Conservation (phyloP, 2,329 filamentous ascomycete genomes). For the Paecilomyces formosus region DNA sequence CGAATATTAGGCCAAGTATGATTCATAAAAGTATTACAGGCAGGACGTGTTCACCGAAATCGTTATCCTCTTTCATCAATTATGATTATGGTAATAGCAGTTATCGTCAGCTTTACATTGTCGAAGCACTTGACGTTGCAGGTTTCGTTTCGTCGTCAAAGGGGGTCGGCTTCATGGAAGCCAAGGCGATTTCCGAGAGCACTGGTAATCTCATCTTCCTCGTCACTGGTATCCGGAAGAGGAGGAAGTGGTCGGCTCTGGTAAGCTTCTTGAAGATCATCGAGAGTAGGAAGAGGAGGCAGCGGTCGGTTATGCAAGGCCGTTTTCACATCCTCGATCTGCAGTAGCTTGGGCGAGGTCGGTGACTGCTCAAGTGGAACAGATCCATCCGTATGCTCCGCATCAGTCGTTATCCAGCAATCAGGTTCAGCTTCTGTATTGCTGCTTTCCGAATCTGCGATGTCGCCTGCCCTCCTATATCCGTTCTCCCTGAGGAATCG, state of each 20-base stretch:
- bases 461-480: not conserved
- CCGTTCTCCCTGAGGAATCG: not conserved
- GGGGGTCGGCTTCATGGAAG: not conserved
- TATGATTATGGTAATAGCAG: not conserved
- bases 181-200: not conserved
- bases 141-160: not conserved
- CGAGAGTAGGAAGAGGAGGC: not conserved
- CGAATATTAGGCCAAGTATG: not conserved
- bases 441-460: not conserved
- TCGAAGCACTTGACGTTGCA: not conserved
- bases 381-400: not conserved
- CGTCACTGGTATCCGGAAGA: not conserved
- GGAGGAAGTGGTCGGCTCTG: not conserved
- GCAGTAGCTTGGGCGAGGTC: not conserved
- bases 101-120: not conserved
- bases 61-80: no score
- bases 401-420: not conserved
- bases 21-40: not conserved
- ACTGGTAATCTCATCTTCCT: not conserved
- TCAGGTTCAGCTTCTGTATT: not conserved
- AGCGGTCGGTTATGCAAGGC: not conserved
- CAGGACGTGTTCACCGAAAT: not conserved
- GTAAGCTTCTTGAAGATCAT: not conserved
- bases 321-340: not conserved
- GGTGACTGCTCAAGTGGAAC: not conserved